Evolutionary conservation across 306 rosid genomes (phyloP).

Genomic region (Vigna hirtella): DNA sequence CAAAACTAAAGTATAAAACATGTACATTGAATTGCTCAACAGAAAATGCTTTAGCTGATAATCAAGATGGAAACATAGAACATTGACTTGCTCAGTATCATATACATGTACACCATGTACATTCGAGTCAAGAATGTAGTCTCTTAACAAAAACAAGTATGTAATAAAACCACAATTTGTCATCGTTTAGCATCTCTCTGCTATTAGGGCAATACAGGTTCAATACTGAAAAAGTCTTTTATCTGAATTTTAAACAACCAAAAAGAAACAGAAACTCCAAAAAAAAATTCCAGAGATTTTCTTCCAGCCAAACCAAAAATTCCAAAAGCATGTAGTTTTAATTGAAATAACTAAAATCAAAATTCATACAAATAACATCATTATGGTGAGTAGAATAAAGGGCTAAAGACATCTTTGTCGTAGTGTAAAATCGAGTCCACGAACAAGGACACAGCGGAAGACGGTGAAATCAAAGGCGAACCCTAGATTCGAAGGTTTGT

Average conservation of each 20-base stretch:
- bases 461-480: too few species aligned
- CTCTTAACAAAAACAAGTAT: background rate
- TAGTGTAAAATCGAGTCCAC: too few species aligned
- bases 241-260: conserved; percentile 8
- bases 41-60: background rate
- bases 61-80: background rate
- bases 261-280: background rate
- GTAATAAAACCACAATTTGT: background rate
- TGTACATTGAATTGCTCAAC: background rate
- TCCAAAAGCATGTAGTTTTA: background rate
- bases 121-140: background rate
- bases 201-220: background rate
- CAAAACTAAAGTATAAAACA: background rate
- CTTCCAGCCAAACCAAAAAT: background rate
- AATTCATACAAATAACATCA: background rate
- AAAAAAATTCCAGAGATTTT: background rate
- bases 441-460: too few species aligned
- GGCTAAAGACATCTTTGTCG: background rate
- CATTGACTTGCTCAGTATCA: background rate
- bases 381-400: background rate
- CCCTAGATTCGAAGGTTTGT: too few species aligned
- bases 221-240: background rate
- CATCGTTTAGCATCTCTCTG: background rate
- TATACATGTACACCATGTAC: background rate
- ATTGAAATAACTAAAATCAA: background rate